These are phyloP conservation scores for Omphalotus olearius DNA, from an alignment of 1,284 basidiomycete species.

Conservation along the genomic window DNA sequence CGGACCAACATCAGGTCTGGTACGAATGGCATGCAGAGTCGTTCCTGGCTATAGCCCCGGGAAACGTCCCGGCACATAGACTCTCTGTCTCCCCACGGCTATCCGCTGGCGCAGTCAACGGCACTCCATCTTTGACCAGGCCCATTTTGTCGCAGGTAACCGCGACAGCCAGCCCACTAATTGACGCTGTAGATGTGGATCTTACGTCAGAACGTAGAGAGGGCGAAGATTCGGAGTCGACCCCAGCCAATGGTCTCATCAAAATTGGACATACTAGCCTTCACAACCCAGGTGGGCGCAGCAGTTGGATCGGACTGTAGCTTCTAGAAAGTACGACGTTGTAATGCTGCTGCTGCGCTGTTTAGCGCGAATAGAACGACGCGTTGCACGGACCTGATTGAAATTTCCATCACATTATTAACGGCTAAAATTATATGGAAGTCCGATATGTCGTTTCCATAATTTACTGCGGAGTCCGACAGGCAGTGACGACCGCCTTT, in stretches of 20 bases:
- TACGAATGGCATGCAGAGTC: slow-evolving; percentile 98
- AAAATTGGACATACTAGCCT: slow-evolving; percentile 92
- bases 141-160: too few species aligned
- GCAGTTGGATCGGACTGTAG: slow-evolving; percentile 87
- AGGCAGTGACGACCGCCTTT: too few species aligned
- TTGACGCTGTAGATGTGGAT: slow-evolving; percentile 62
- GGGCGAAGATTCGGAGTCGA: background rate
- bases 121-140: too few species aligned
- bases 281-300: slow-evolving; percentile 87
- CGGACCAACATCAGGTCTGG: slow-evolving; percentile 88
- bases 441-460: too few species aligned
- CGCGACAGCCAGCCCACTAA: slow-evolving; percentile 44
- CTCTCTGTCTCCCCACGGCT: slow-evolving; percentile 9
- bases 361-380: too few species aligned
- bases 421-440: too few species aligned
- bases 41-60: slow-evolving; percentile 46
- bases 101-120: background rate
- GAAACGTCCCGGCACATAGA: background rate
- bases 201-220: slow-evolving; percentile 20
- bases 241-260: slow-evolving; percentile 35
- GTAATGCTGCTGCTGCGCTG: too few species aligned
- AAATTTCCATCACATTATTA: too few species aligned
- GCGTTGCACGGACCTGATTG: too few species aligned
- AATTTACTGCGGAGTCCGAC: too few species aligned
- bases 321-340: too few species aligned